Percentiles rank a stretch among this genome's conserved stretches.
These are phyloP conservation scores for Eimeria maxima DNA, from an alignment of 169 alveolate genomes.

Conservation along the genomic window DNA sequence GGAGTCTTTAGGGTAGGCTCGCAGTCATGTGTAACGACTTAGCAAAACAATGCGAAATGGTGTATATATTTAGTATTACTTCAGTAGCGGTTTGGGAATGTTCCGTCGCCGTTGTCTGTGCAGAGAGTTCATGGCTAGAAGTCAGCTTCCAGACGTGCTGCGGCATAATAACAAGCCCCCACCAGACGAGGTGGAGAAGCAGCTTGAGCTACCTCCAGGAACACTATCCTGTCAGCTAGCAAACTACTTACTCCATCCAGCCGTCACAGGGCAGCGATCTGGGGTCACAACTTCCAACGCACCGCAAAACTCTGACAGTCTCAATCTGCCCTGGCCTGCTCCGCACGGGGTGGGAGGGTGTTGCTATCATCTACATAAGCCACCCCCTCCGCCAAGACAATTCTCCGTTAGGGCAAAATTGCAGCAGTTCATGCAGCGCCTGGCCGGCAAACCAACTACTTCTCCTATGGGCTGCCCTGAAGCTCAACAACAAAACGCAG, in stretches of 20 bases:
- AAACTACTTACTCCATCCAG: conserved; percentile 77
- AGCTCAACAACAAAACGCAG: conserved; percentile 12
- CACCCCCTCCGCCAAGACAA: conserved; percentile 69
- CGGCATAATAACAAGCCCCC: conserved; percentile 83
- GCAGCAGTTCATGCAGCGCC: conserved; percentile 71
- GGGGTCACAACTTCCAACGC: conserved; percentile 82
- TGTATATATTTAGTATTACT: neutral
- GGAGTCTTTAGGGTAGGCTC: too few relatives aligned
- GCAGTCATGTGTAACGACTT: too few relatives aligned
- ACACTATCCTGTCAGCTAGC: conserved; percentile 80
- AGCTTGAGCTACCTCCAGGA: conserved; percentile 80
- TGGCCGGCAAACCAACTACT: conserved; percentile 17
- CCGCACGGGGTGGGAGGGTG: conserved; percentile 75
- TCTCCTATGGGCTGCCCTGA: conserved; percentile 47
- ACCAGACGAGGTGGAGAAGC: conserved; percentile 82
- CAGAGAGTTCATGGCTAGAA: conserved; percentile 81
- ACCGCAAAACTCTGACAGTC: conserved; percentile 82
- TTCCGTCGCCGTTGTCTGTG: neutral
- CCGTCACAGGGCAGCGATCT: conserved; percentile 79
- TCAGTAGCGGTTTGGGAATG: neutral
- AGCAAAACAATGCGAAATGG: neutral
- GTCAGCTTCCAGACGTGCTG: conserved; percentile 74
- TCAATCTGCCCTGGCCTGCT: conserved; percentile 58
- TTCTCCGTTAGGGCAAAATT: conserved; percentile 65
- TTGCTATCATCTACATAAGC: conserved; percentile 80